Evolutionary conservation across 1,139 yeast species (phyloP).

Genomic region (Protomyces inouyei): DNA sequence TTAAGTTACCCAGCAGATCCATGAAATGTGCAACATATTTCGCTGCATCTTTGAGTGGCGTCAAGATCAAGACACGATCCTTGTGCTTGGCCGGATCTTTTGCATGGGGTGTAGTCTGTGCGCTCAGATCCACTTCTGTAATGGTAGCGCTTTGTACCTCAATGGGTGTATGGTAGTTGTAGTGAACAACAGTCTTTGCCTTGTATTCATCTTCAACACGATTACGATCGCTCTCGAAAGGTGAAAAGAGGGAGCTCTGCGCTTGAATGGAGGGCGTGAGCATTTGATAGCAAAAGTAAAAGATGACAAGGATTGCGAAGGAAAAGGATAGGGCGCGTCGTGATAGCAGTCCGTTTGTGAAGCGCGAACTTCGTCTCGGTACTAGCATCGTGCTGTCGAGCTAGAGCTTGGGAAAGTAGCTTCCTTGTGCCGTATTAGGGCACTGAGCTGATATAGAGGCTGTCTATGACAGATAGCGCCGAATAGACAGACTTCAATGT

Average conservation of each 20-base stretch:
- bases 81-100: conserved; percentile 51
- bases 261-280: not conserved
- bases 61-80: conserved; percentile 63
- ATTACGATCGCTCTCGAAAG: not conserved
- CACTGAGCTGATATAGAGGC: too few relatives aligned
- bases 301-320: not conserved
- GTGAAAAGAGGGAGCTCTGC: not conserved
- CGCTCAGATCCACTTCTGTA: conserved; percentile 48
- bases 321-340: not conserved
- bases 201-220: not conserved
- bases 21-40: conserved; percentile 75
- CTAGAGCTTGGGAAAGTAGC: not conserved
- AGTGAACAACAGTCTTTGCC: not conserved
- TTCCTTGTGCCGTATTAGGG: too few relatives aligned
- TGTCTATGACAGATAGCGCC: too few relatives aligned
- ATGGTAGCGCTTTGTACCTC: conserved; percentile 34
- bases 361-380: not conserved
- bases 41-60: conserved; percentile 81
- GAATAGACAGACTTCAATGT: too few relatives aligned
- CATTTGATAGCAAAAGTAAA: not conserved
- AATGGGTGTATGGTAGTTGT: conserved; percentile 34
- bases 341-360: not conserved
- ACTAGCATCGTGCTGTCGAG: not conserved
- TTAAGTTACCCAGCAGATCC: conserved; percentile 75
- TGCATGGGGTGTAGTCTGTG: conserved; percentile 32